Evolutionary conservation across 768 basidiomycete species (phyloP), one percentile per base, ranked within the genome.

Genomic region (Thelephora aurantiotincta): DNA sequence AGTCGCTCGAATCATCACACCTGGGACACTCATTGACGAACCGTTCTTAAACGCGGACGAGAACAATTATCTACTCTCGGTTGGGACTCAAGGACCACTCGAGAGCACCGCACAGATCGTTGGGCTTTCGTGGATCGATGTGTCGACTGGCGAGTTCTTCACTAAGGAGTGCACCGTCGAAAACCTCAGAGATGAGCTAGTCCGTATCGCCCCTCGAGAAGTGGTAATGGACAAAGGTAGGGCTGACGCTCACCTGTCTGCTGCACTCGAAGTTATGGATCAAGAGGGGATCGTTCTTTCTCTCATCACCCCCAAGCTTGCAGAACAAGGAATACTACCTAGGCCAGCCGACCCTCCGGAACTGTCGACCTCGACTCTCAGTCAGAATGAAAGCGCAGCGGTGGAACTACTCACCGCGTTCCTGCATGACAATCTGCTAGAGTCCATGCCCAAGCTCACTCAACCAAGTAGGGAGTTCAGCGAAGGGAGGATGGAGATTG

Each of bases 91-190:
- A 30, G 9, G 26, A 30, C 33, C 64, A 33, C 42, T 56, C 5
- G 5, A 44, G n/a, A 14, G 44, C 41, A 38, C 48, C 14, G 1
- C 11, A 30, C 45, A 35, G 35, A 49, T 22, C 13, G 50, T 78
- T n/a, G 89, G 88, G 1, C 66, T 98, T 35, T 91, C 92, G 5
- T 97, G 92, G 82, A 90, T 88, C 20, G 93, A 98, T 58, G 77
- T 96, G 14, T 92, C 93, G 12, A 96, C 92, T 0, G 89, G 90
- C 50, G 92, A 94, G 58, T 89, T 94, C 61, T 91, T 85, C 61
- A 81, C 85, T 11, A 86, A 86, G 53, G 60, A 63, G 5, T 70
- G 75, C 11, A 62, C 68, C 2, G 43, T 70, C 13, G 75, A 76
- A 19, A 66, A 60, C 35, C 63, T 98, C 26, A 75, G 77, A 47